Evolutionary conservation across 768 basidiomycete species (phyloP).

Genomic region (Lactarius deliciosus): DNA sequence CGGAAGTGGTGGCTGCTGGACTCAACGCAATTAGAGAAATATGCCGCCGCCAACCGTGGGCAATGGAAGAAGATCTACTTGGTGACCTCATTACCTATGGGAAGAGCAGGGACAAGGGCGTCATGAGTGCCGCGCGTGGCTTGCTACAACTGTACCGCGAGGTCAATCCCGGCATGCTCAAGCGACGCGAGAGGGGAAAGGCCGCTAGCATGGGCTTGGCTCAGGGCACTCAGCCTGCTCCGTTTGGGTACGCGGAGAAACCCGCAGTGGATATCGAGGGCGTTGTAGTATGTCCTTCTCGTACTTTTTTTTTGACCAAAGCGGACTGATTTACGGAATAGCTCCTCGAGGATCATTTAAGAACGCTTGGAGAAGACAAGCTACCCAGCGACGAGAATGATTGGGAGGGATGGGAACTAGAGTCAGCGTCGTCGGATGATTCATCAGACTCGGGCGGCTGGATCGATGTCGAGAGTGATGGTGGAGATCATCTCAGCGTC

Average conservation of each 20-base stretch:
- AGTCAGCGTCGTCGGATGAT: slow-evolving; percentile 61
- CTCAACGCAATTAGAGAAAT: slow-evolving; percentile 93
- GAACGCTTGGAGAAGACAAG: slow-evolving; percentile 61
- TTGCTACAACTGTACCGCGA: slow-evolving; percentile 91
- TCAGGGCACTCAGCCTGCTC: slow-evolving; percentile 63
- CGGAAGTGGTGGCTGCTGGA: slow-evolving; percentile 95
- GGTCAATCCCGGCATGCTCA: slow-evolving; percentile 91
- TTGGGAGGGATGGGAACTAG: slow-evolving; percentile 58
- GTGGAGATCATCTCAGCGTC: slow-evolving; percentile 63
- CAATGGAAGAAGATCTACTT: slow-evolving; percentile 93
- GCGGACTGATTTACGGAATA: slow-evolving; percentile 34
- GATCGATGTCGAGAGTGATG: slow-evolving; percentile 76
- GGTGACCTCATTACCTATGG: slow-evolving; percentile 92
- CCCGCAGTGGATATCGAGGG: slow-evolving; percentile 88
- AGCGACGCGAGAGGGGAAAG: slow-evolving; percentile 89
- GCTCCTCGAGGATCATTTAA: slow-evolving; percentile 88
- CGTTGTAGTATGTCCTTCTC: slow-evolving; percentile 59
- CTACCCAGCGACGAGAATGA: slow-evolving; percentile 57
- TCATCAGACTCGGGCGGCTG: slow-evolving; percentile 66
- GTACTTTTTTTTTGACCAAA: neutral
- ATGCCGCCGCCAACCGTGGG: slow-evolving; percentile 93
- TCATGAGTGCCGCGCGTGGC: slow-evolving; percentile 85
- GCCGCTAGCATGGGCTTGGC: slow-evolving; percentile 77
- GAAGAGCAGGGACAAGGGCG: slow-evolving; percentile 93
- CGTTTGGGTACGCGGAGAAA: slow-evolving; percentile 77